Percentiles rank a stretch among this genome's conserved stretches.
Conservation (phyloP, 805 yeast genomes). For the Lipomyces orientalis region DNA sequence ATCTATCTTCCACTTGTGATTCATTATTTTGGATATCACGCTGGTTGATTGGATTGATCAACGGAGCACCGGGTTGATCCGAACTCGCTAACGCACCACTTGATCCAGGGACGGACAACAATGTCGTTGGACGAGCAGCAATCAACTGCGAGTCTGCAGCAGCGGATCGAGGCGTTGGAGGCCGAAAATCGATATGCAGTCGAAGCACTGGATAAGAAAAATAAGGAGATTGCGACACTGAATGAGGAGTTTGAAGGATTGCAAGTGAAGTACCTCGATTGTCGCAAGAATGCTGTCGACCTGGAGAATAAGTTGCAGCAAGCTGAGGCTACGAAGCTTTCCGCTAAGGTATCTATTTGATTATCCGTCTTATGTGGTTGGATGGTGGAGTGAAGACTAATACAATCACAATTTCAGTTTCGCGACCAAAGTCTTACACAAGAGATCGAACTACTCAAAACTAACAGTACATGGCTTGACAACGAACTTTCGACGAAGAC, state of each 20-base stretch:
- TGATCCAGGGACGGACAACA: neutral
- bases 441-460: conserved; percentile 51
- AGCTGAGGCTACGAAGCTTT: conserved; percentile 43
- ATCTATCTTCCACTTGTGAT: neutral
- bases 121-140: conserved; percentile 8
- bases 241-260: conserved; percentile 50
- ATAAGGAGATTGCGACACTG: conserved; percentile 42
- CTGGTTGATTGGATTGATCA: neutral
- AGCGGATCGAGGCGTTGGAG: conserved; percentile 34
- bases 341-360: conserved; percentile 33
- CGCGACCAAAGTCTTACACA: conserved; percentile 50
- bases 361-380: neutral
- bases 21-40: neutral
- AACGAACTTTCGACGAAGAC: conserved; percentile 47
- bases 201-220: conserved; percentile 43
- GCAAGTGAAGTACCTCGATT: conserved; percentile 46
- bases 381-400: neutral
- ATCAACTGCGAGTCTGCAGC: conserved; percentile 23
- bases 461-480: conserved; percentile 53
- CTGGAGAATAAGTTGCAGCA: conserved; percentile 49
- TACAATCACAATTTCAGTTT: conserved; percentile 39
- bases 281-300: conserved; percentile 52
- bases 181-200: conserved; percentile 42
- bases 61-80: neutral
- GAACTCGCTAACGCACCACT: neutral